phyloP scores from a whole-genome alignment of 2,329 filamentous ascomycete genomes.

The Triangularia setosa region DNA sequence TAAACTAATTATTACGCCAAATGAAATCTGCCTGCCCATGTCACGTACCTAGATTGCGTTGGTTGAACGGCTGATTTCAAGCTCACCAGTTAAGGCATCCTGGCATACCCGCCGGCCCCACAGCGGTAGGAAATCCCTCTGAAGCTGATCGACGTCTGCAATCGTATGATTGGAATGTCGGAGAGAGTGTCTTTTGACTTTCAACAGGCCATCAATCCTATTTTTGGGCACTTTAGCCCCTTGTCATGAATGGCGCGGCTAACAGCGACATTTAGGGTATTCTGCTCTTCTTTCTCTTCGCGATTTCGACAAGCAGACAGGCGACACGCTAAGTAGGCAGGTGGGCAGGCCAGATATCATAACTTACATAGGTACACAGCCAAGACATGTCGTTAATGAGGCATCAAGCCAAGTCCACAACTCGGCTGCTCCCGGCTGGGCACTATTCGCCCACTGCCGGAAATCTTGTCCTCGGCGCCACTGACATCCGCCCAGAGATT shows the following conservation, averaged over 20 bases:
- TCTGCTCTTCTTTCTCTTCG: not conserved
- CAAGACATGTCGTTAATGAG: not conserved
- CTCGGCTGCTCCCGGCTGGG: constrained; percentile 12
- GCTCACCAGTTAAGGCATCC: not conserved
- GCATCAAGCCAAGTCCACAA: not conserved
- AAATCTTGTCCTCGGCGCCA: constrained; percentile 13
- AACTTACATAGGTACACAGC: not conserved
- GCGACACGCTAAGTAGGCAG: not conserved
- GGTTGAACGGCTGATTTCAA: constrained; percentile 1
- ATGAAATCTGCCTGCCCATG: not conserved
- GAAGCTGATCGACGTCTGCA: not conserved
- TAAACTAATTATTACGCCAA: constrained; percentile 9
- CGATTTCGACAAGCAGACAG: not conserved
- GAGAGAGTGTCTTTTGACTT: not conserved
- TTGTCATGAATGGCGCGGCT: not conserved
- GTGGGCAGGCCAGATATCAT: not conserved
- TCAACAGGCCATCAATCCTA: not conserved
- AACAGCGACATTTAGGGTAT: not conserved
- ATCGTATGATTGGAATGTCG: not conserved
- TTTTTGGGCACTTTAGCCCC: not conserved
- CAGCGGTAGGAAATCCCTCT: not conserved
- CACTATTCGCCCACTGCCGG: not conserved
- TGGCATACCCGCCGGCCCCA: not conserved
- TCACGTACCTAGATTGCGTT: not conserved
- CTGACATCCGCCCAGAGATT: constrained; percentile 3